Evolutionary conservation across 192 early-diverging fungal species (phyloP), one percentile per base, ranked within the genome.

Genomic region (Coemansia erecta): DNA sequence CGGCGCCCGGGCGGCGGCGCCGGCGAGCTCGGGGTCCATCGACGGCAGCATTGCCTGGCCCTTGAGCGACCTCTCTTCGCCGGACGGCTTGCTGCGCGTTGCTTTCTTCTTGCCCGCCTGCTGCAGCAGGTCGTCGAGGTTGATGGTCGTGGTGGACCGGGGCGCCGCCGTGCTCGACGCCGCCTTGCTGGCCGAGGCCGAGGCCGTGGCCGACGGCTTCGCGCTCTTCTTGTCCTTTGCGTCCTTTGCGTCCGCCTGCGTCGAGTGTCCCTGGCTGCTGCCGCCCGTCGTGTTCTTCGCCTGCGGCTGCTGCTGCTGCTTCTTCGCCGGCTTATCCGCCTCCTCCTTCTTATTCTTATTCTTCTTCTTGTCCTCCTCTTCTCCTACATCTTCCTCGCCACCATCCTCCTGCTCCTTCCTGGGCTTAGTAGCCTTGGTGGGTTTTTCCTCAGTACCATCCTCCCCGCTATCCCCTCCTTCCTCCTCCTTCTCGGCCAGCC

Each of bases 11-110:
- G 24, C n/a, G 19, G 66, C n/a, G 1, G 73, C 46, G 37, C 44
- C 73, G 8, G 68, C 68, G 6, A 77, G 35, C 35, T 71, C 74
- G 0, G 74, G 74, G 45, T 77, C 74, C 74, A 77, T 77, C 11
- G 74, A 61, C 4, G 74, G 74, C 7, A 77, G 61, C 61, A 77
- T 44, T 24, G 64, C 74, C 17, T 71, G 64, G 15, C 49, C 56
- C 53, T 49, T 56, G 18, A 42, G 18, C 22, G 48, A 53, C 37
- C 23, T 57, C 56, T 64, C 44, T 35, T 35, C 35, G 7, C 26
- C 24, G 23, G 50, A 24, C 21, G 50, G 26, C 14, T 14, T 24
- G 50, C 50, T 17, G 12, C 22, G 26, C 15, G 14, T 17, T 11
- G 50, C 19, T 33, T 24, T 52, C 22, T 31, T 19, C 28, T 52